phyloP scores from a whole-genome alignment of 306 rosid genomes.

The Fragaria iinumae region DNA sequence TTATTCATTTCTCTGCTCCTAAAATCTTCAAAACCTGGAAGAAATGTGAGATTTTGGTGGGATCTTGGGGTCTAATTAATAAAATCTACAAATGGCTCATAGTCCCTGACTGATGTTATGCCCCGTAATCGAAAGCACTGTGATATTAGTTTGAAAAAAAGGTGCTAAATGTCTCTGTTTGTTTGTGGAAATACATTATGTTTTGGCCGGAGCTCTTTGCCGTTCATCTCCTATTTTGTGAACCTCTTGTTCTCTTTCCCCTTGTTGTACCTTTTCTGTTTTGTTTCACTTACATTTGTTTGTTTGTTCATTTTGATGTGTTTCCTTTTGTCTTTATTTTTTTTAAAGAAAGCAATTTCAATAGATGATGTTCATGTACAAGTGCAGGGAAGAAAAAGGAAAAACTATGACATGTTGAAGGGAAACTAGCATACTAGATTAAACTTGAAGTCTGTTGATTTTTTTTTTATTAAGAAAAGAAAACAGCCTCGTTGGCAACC shows the following conservation, averaged over 20 bases:
- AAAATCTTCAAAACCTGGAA: not conserved
- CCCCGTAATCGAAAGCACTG: not conserved
- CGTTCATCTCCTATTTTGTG: not conserved
- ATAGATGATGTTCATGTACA: not conserved
- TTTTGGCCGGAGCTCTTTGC: not conserved
- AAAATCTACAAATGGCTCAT: not conserved
- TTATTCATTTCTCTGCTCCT: slow-evolving; percentile 24
- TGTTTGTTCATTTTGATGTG: not conserved
- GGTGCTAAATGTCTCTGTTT: not conserved
- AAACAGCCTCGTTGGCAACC: no score
- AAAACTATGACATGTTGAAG: not conserved
- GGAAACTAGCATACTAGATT: no score
- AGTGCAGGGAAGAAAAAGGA: not conserved
- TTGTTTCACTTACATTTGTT: not conserved
- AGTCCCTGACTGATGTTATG: not conserved
- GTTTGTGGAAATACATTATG: not conserved
- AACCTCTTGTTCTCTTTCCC: not conserved
- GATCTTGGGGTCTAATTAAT: not conserved
- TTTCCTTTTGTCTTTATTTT: not conserved
- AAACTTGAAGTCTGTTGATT: no score
- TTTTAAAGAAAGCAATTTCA: not conserved
- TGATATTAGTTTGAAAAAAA: not conserved
- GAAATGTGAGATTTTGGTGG: not conserved
- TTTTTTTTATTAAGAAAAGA: no score
- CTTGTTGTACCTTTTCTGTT: not conserved